Base-by-base conservation (phyloP, 2,329 filamentous ascomycete genomes). In the Furcasterigmium sp. region DNA sequence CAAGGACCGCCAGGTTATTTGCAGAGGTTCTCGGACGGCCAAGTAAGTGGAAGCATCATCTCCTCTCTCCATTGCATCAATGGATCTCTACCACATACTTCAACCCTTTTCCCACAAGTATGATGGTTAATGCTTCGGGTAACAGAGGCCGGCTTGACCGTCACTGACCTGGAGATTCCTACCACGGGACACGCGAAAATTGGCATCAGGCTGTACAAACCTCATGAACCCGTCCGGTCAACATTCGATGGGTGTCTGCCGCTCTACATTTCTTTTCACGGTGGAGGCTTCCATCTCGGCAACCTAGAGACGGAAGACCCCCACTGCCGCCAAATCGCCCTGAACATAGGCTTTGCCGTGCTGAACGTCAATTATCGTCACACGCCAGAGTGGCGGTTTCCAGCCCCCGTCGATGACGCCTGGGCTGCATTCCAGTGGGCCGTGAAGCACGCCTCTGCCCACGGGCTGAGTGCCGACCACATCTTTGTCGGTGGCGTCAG, bases 311-410 rank as follows among this genome's bases (percentile, higher is more conserved):
- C 69, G 0, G 78, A 82, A 47, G 76, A 82, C 42, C 68, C 70
- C 0, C 62, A 60, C 2, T 82, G 76, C 47, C 57, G 70, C 0
- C 32, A 35, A 17, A 17, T 35, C 10, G 32, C 32, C 32, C 32
- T 35, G n/a, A 17, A 15, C 32, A 64, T 63, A 0, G 55, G 59
- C 1, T 62, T 71, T 3, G 57, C 72, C 0, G 75, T 80, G 0
- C 51, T 80, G 1, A 76, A 78, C 35, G 61, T 80, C 10, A 76
- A 78, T 49, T 82, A 82, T 53, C 70, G 79, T 0, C 77, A 82
- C 50, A 77, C 76, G 0, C 78, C 78, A 0, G 70, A 80, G 41
- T 59, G 68, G 47, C 51, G 46, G 0, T 81, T 73, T 44, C 79
- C 78, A 0, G 71, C 67, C 0, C 66, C 70, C 0, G 78, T 70